Evolutionary conservation across 208 protist species (phyloP), one percentile per base, ranked within the genome.

Genomic region (Balamuthia mandrillaris): DNA sequence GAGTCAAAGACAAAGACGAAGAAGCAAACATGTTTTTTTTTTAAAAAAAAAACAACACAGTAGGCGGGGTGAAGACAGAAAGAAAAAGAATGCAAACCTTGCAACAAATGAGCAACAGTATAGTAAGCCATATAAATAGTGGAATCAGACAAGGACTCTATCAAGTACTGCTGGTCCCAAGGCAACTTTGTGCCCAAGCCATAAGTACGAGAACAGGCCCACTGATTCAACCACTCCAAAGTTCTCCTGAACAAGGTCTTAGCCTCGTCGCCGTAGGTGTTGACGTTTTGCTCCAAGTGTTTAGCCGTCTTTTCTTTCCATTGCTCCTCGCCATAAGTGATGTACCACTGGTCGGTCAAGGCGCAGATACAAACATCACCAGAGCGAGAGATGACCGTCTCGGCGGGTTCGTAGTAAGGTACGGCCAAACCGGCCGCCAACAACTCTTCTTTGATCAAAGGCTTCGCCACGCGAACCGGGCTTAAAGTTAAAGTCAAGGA

Each of bases 61-160:
- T n/a, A n/a, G n/a, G n/a, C n/a, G n/a, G n/a, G n/a, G n/a, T n/a
- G n/a, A n/a, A n/a, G n/a, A n/a, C n/a, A n/a, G n/a, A n/a, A n/a
- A n/a, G n/a, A n/a, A n/a, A n/a, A n/a, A n/a, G n/a, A n/a, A n/a
- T n/a, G n/a, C n/a, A n/a, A n/a, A 27, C 90, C 94, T 86, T 99
- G 97, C n/a, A 99, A 93, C 37, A 98, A 90, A 75, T 99, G 97
- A 41, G 96, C 94, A 82, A 99, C 95, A 16, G 98, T 99, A 94
- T 99, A 99, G 92, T 98, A 99, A 4, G 99, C 97, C 97, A 99
- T 99, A 94, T 99, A 99, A 90, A 99, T 99, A 33, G 99, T 99
- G 21, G 98, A 99, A 92, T 99, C 99, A 66, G 97, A 99, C 0
- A 99, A 94, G 49, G 97, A 99, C 90, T 99, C 99, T 86, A 99